phyloP scores from a whole-genome alignment of 31 red algal species.

The Endocladia muricata region DNA sequence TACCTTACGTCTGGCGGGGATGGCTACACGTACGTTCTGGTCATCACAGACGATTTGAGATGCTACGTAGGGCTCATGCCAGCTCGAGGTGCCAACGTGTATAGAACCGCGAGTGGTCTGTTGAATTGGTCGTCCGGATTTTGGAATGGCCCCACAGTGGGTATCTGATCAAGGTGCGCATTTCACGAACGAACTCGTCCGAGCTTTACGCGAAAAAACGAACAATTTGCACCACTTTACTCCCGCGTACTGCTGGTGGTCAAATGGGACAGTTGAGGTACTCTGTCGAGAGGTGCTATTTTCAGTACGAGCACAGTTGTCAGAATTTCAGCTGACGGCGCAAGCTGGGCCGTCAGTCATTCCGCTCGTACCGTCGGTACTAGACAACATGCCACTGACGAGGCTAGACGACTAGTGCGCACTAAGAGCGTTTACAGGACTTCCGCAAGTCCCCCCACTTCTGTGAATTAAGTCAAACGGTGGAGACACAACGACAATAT shows the following conservation, averaged over 20 bases:
- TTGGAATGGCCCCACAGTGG: neutral
- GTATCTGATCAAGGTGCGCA: constrained; percentile 8
- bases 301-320: constrained; percentile 9
- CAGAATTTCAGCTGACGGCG: constrained; percentile 2
- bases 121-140: too few relatives aligned
- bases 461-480: neutral
- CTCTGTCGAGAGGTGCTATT: constrained; percentile 36
- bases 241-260: constrained; percentile 1
- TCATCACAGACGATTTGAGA: too few relatives aligned
- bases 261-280: constrained; percentile 40
- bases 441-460: constrained; percentile 17
- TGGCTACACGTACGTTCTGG: too few relatives aligned
- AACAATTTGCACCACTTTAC: neutral
- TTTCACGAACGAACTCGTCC: constrained; percentile 8
- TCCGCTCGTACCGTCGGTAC: constrained; percentile 13
- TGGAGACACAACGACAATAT: neutral
- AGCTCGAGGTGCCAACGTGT: too few relatives aligned
- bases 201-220: neutral
- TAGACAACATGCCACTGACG: neutral
- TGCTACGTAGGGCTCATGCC: too few relatives aligned
- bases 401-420: constrained; percentile 12
- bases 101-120: too few relatives aligned
- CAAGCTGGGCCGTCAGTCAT: constrained; percentile 9
- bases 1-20: too few relatives aligned
- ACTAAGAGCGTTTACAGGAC: constrained; percentile 29